A percentile compares a stretch with the other conserved stretches of the same genome.
phyloP scores from a whole-genome alignment of 2,329 filamentous ascomycete species.

The Pezicula rhizophila region DNA sequence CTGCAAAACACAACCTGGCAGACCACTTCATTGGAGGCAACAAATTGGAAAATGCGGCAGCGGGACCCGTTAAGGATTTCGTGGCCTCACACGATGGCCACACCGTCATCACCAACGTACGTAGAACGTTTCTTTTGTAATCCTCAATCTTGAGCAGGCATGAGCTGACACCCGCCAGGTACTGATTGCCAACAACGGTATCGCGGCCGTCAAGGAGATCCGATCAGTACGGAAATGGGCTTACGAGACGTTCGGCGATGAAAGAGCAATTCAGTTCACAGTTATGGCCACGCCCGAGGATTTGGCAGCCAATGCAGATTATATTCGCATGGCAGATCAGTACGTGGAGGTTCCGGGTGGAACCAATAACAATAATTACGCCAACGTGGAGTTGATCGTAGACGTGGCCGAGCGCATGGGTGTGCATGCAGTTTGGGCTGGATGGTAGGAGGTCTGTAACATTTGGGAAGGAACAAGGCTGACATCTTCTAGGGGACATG shows the following conservation, averaged over 20 bases:
- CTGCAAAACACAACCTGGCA: conserved; percentile 75
- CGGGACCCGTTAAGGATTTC: conserved; percentile 93
- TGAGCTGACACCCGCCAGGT: conserved; percentile 52
- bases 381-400: conserved; percentile 98
- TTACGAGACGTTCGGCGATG: conserved; percentile 98
- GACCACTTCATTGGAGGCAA: conserved; percentile 97
- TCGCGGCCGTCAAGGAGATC: conserved; percentile 98
- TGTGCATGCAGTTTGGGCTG: conserved; percentile 97
- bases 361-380: conserved; percentile 99
- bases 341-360: conserved; percentile 98
- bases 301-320: conserved; percentile 94
- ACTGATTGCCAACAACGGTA: conserved; percentile 98
- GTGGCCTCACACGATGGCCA: conserved; percentile 84
- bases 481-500: conserved; percentile 67
- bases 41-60: conserved; percentile 70
- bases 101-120: conserved; percentile 96
- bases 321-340: conserved; percentile 99
- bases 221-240: conserved; percentile 99
- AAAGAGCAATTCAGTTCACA: conserved; percentile 96
- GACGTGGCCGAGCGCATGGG: conserved; percentile 98
- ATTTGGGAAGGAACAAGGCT: conserved; percentile 3
- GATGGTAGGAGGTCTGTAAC: conserved; percentile 62
- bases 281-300: conserved; percentile 99
- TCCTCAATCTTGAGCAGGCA: not conserved
- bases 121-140: conserved; percentile 28